Evolutionary conservation across 345 rosid species (phyloP), one percentile per base, ranked within the genome.

Genomic region (Heritiera fomes): DNA sequence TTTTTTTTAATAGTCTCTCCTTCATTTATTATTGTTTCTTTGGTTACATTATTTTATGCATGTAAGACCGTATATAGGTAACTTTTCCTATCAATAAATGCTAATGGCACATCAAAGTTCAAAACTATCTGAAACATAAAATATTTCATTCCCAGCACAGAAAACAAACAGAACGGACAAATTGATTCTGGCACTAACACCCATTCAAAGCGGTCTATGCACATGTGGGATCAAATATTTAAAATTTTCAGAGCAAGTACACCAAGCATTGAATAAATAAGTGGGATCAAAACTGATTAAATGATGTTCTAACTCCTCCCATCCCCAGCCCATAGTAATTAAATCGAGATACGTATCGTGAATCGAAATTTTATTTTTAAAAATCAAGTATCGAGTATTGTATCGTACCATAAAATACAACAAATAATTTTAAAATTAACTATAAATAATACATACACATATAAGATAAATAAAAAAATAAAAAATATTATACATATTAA

Each of bases 1-100:
- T 10, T 69, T 20, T 10, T 69, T 20, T 69, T 69, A 28, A 30
- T 20, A 12, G 5, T 69, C 5, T 45, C 7, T 12, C 73, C 73
- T 69, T 41, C 71, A 41, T 50, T n/a, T 67, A 67, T 67, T 56
- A 40, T 18, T 67, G 71, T 10, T 67, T n/a, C 23, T 67, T 61
- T 61, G 65, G 65, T 28, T 28, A 30, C 40, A 60, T 28, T 20
- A 28, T 61, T 61, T 20, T 61, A 61, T 61, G 65, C 38, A 61
- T 11, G 15, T 28, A 28, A 11, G 1, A 61, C 13, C 40, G 28
- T 60, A 61, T 28, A 28, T 11, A 28, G 15, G 40, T 28, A 23
- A 61, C 8, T 38, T 14, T 61, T 12, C 8, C n/a, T 8, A 32
- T 7, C 10, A n/a, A 28, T 28, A 28, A 60, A 60, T n/a, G 65